Base-by-base conservation (phyloP, 495 filamentous ascomycete species). In the Rhizodiscina lignyota region DNA sequence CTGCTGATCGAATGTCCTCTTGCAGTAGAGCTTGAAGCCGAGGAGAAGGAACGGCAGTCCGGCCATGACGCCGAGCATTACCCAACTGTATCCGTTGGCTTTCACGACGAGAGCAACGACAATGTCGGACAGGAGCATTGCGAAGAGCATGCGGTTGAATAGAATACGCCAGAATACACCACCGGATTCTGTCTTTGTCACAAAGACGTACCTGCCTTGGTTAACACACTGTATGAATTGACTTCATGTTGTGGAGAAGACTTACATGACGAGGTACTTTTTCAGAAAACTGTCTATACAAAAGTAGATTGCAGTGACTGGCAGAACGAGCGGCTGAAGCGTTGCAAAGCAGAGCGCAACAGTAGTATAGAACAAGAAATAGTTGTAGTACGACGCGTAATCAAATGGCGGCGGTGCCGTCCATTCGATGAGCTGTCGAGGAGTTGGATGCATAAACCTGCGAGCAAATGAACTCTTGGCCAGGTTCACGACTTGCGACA, bases 351-450 rank as follows among this genome's bases (percentile, higher is more conserved):
- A 83, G 22, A 99, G 64, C 2, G 83, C 77, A 21, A 94, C 79
- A 0, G 89, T 96, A 3, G 80, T 64, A 53, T 94, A 94, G 59
- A 82, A 99, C 13, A 96, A 64, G 56, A 94, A 94, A 56, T 77
- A 82, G 52, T 94, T 96, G 63, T 94, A 96, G 59, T 96, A 94
- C 40, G 70, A 83, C 34, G 89, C 83, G 48, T 94, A 97, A 45
- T 94, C 86, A 55, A 99, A 94, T 8, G 79, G 58, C 2, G 80
- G 83, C 30, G 89, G 89, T 27, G 91, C 91, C 5, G 87, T 91
- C 58, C 85, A 74, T 49, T 94, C 83, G 47, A 96, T 96, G 43
- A 83, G 64, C 54, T 99, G 79, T 28, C 89, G 72, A 27, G 89
- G 91, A 5, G 89, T 99, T 2, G 89, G 87, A 35, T 67, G 70